Evolutionary conservation across 441 rosid species (phyloP), one percentile per base, ranked within the genome.

Genomic region (Dalechampia spathulata): DNA sequence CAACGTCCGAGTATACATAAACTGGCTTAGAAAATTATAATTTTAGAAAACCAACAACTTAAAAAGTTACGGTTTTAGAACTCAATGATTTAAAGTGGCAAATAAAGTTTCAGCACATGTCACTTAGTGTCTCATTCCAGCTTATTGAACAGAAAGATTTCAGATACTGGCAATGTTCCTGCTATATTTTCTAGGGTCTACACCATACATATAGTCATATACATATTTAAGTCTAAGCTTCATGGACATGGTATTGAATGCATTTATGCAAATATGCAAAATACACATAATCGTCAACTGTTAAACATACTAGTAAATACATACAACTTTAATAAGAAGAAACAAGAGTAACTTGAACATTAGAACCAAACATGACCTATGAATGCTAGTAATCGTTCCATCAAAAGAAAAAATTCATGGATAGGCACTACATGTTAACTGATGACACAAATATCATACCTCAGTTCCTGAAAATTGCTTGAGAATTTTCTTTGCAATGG

Each of bases 401-500:
- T 37, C 43, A 17, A 30, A 54, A 32, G 28, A 45, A 23, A 60
- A 41, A 39, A 0, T 10, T 64, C 28, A 40, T 13, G 3, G 8
- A 57, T 25, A 64, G 37, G 17, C 46, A 44, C 6, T 11, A 6
- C 11, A 28, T 23, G 19, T 14, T 2, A n/a, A 47, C 36, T 30
- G 38, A 39, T 20, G 36, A 20, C n/a, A 30, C 34, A 39, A 67
- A 21, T 3, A 58, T 65, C 78, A 57, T 63, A 89, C 99, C 97
- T 93, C 95, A 23, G 90, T 87, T 63, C 90, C 92, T 11, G 95
- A 65, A 70, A 66, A 79, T 51, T 67, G 78, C 75, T 79, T 87
- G 65, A 93, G 90, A 65, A 87, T 78, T 79, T 93, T 93, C 85
- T 85, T 93, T 36, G 99, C 99, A 63, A 93, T 75, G 68, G 97